Evolutionary conservation across 805 yeast genomes (phyloP).

Genomic region (Lipomyces yamadae): DNA sequence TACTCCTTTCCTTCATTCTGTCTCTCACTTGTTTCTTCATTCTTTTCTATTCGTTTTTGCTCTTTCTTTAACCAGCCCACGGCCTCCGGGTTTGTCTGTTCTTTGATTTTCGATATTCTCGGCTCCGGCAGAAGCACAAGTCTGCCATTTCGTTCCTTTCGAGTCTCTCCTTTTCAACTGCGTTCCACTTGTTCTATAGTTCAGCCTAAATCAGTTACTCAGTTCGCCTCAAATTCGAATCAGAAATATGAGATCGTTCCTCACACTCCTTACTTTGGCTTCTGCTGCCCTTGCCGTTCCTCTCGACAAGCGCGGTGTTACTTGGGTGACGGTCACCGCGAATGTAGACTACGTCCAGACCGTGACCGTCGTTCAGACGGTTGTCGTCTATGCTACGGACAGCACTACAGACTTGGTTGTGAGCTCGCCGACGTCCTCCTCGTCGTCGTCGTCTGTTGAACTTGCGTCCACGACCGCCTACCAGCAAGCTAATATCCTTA

Average conservation of each 20-base stretch:
- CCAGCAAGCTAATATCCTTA: not conserved
- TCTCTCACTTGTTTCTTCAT: not conserved
- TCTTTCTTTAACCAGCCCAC: not conserved
- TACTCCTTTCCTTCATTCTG: not conserved
- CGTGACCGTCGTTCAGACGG: conserved; percentile 28
- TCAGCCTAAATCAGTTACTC: conserved; percentile 9
- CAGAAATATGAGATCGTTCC: conserved; percentile 12
- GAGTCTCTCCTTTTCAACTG: not conserved
- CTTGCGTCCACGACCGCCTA: conserved; percentile 7
- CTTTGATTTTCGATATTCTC: conserved; percentile 5
- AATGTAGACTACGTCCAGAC: conserved; percentile 24
- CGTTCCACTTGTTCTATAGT: not conserved
- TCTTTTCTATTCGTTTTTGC: not conserved
- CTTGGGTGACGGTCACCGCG: conserved; percentile 32
- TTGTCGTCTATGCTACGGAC: conserved; percentile 24
- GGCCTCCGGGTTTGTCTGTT: not conserved
- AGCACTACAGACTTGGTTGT: conserved; percentile 7
- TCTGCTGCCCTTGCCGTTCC: conserved; percentile 25
- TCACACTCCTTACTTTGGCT: conserved; percentile 21
- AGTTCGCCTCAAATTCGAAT: not conserved
- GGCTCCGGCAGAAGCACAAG: conserved; percentile 35
- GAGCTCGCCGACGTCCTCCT: conserved; percentile 7
- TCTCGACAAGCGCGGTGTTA: conserved; percentile 28
- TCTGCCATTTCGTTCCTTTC: conserved; percentile 22
- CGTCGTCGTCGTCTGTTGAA: conserved; percentile 16